Evolutionary conservation across 495 filamentous ascomycete species (phyloP), one percentile per base, ranked within the genome.

Genomic region (Acidiella bohemica): DNA sequence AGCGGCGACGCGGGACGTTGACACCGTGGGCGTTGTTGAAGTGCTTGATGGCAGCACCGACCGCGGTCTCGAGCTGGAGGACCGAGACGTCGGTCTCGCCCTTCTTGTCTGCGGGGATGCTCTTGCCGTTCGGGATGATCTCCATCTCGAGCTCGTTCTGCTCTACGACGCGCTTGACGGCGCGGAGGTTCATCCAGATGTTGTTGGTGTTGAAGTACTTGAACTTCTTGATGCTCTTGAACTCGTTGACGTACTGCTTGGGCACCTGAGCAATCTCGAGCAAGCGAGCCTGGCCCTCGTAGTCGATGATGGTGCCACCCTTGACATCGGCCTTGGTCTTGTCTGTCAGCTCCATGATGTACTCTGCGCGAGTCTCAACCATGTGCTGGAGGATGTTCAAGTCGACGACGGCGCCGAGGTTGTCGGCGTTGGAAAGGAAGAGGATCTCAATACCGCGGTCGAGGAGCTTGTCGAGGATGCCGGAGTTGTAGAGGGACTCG

Each of bases 161-260:
- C 72, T 99, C 87, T 2, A 99, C 92, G 33, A 99, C 85, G 43
- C 92, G 85, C 80, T 95, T 95, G 70, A 99, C 80, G 48, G 90
- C 90, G 57, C 83, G 77, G 53, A 93, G 74, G 70, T 90, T 95
- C 72, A 99, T 80, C 90, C 90, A 99, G 68, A 99, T 93, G 75
- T 99, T 99, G 81, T 99, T 99, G 65, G 90, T 99, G 76, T 99
- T 99, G 79, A 99, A 99, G 77, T 99, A 99, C 72, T 93, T 95
- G 80, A 99, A 99, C 73, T 99, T 99, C 80, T 96, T 99, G 70
- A 99, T 99, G 34, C 90, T 95, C 78, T 99, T 99, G 84, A 99
- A 99, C 67, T 99, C 90, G 67, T 99, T 95, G 56, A 83, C 81
- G 68, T 99, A 88, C 68, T 96, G 85, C 75, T 94, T 96, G 65